phyloP scores from a whole-genome alignment of 495 filamentous ascomycete species.

The Darksidea phi region DNA sequence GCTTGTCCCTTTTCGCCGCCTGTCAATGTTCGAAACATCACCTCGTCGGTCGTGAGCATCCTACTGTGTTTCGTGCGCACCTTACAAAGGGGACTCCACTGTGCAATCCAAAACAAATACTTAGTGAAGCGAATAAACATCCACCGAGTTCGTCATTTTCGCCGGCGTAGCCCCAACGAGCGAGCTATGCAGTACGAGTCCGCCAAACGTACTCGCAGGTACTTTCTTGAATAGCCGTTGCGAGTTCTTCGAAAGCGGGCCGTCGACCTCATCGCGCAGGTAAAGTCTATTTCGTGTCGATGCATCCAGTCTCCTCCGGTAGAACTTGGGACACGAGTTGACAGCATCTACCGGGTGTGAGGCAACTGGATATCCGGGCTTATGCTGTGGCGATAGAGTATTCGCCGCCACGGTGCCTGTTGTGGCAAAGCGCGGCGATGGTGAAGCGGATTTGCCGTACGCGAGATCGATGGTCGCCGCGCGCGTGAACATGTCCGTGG shows the following conservation, averaged over 20 bases:
- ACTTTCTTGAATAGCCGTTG: conserved; percentile 28
- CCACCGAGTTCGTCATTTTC: conserved; percentile 28
- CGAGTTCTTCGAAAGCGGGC: conserved; percentile 26
- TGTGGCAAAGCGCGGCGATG: conserved; percentile 3
- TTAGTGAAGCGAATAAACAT: conserved; percentile 28
- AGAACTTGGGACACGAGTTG: conserved; percentile 21
- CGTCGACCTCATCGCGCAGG: conserved; percentile 16
- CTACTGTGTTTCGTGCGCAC: too few relatives aligned
- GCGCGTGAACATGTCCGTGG: conserved; percentile 14
- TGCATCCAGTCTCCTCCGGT: conserved; percentile 22
- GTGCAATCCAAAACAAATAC: too few relatives aligned
- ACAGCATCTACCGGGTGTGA: conserved; percentile 26
- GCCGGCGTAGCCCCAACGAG: conserved; percentile 24
- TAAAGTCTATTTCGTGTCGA: conserved; percentile 30
- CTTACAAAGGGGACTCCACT: too few relatives aligned
- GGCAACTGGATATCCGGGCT: conserved; percentile 12
- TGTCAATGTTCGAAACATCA: too few relatives aligned
- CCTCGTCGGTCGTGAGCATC: too few relatives aligned
- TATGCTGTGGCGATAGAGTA: conserved; percentile 6
- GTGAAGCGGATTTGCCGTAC: conserved; percentile 1
- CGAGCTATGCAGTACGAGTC: conserved; percentile 29
- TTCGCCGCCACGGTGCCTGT: background rate
- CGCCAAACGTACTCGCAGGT: conserved; percentile 24
- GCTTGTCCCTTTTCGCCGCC: too few relatives aligned
- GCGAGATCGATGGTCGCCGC: conserved; percentile 20